These are phyloP conservation scores for Colletotrichum sublineola DNA, from an alignment of 2,329 filamentous ascomycete species.

Conservation along the genomic window DNA sequence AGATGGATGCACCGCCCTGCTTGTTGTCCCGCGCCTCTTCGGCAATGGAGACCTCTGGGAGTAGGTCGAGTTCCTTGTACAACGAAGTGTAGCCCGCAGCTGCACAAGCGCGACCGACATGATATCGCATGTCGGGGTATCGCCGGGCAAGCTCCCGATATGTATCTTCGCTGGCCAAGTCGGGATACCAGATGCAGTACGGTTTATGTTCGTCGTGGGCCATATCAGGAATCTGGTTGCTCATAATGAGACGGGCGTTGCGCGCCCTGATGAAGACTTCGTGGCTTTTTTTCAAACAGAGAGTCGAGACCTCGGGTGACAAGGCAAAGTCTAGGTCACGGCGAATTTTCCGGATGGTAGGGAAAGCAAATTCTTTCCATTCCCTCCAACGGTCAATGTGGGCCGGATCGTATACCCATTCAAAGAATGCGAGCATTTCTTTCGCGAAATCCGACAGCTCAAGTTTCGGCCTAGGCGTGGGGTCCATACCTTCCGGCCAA, in stretches of 20 bases:
- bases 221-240: conserved; percentile 47
- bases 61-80: conserved; percentile 52
- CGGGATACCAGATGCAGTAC: conserved; percentile 59
- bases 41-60: conserved; percentile 53
- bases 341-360: not conserved
- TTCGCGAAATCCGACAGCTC: too few species aligned
- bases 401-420: too few species aligned
- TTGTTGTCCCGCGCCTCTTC: conserved; percentile 53
- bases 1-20: conserved; percentile 44
- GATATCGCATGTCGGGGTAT: conserved; percentile 54
- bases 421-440: too few species aligned
- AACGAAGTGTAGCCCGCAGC: conserved; percentile 53
- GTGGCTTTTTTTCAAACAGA: not conserved
- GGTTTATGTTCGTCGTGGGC: conserved; percentile 45
- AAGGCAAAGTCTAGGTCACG: not conserved
- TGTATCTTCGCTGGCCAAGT: conserved; percentile 52
- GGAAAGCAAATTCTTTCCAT: too few species aligned
- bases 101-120: conserved; percentile 56
- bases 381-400: too few species aligned
- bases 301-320: not conserved
- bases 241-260: conserved; percentile 47
- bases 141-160: conserved; percentile 49
- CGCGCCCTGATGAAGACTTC: not conserved
- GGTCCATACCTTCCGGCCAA: too few species aligned
- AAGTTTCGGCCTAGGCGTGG: too few species aligned